Evolutionary conservation across 225 moss, liverwort and hornwort genomes (phyloP).

Genomic region (Thuidium tamariscinum): DNA sequence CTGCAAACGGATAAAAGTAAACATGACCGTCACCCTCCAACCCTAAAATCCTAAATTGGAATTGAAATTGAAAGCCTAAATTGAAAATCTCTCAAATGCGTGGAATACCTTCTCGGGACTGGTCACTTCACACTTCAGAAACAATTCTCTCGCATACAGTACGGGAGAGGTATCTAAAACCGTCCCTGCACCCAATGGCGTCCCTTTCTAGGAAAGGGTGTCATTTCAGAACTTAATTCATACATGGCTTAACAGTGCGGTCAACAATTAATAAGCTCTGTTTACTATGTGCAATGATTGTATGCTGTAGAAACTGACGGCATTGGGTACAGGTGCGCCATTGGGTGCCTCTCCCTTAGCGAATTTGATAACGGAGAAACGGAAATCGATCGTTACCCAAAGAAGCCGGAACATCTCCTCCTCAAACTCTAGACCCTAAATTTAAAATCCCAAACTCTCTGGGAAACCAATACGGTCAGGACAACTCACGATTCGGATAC

Average conservation of each 20-base stretch:
- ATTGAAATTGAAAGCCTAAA: background rate
- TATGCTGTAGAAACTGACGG: too few species aligned
- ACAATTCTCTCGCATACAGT: background rate
- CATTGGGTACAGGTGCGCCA: too few species aligned
- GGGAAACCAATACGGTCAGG: background rate
- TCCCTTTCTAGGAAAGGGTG: too few species aligned
- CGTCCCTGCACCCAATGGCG: too few species aligned
- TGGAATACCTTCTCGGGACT: background rate
- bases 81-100: background rate
- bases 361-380: background rate
- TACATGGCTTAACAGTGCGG: too few species aligned
- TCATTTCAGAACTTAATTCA: too few species aligned
- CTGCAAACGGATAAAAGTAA: slow-evolving; percentile 15
- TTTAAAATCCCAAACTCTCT: background rate
- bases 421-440: background rate
- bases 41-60: background rate
- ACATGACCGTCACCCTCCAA: background rate
- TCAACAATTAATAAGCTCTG: too few species aligned
- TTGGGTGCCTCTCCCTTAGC: too few species aligned
- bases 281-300: too few species aligned
- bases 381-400: slow-evolving; percentile 26
- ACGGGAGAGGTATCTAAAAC: too few species aligned
- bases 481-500: background rate
- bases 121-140: background rate
- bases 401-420: slow-evolving; percentile 35